phyloP scores from a whole-genome alignment of 2,329 filamentous ascomycete genomes.

The Aspergillus alliaceus region DNA sequence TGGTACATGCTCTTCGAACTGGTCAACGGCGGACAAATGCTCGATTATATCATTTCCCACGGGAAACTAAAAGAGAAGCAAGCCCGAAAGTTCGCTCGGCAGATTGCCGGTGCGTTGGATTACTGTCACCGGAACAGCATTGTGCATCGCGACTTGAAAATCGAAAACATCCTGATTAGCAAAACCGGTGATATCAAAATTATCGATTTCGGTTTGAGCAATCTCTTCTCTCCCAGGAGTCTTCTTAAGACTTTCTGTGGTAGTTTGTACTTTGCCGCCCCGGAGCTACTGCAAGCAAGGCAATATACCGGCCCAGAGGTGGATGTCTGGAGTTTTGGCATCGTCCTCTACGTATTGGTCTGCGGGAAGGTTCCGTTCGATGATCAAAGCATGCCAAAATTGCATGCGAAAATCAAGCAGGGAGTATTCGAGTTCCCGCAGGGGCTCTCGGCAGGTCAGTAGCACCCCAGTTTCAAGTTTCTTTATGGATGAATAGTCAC shows the following conservation, averaged over 20 bases:
- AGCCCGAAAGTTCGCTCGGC: constrained; percentile 93
- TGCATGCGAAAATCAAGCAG: constrained; percentile 99
- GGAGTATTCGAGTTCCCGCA: constrained; percentile 92
- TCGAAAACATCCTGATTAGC: constrained; percentile 98
- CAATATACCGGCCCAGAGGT: constrained; percentile 96
- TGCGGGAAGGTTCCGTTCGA: constrained; percentile 98
- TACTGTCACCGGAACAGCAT: constrained; percentile 99
- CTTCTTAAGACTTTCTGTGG: constrained; percentile 97
- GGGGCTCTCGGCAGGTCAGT: constrained; percentile 83
- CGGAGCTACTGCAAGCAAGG: constrained; percentile 87
- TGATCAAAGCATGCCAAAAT: constrained; percentile 96
- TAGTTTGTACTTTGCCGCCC: constrained; percentile 95
- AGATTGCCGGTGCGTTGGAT: constrained; percentile 94
- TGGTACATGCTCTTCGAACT: constrained; percentile 99
- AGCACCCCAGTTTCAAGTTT: not conserved
- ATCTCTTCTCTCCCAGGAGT: constrained; percentile 81
- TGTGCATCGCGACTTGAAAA: constrained; percentile 95
- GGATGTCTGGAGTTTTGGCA: constrained; percentile 98
- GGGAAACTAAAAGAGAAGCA: constrained; percentile 97
- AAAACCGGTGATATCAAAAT: constrained; percentile 99
- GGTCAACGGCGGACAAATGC: constrained; percentile 98
- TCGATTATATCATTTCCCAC: constrained; percentile 99
- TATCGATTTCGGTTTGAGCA: constrained; percentile 97
- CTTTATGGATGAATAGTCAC: constrained; percentile 20
- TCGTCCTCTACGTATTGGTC: constrained; percentile 93